Percentiles rank a stretch among this genome's conserved stretches.
These are phyloP conservation scores for Pseudogymnoascus sp. DNA, from an alignment of 2,329 filamentous ascomycete genomes.

Conservation along the genomic window DNA sequence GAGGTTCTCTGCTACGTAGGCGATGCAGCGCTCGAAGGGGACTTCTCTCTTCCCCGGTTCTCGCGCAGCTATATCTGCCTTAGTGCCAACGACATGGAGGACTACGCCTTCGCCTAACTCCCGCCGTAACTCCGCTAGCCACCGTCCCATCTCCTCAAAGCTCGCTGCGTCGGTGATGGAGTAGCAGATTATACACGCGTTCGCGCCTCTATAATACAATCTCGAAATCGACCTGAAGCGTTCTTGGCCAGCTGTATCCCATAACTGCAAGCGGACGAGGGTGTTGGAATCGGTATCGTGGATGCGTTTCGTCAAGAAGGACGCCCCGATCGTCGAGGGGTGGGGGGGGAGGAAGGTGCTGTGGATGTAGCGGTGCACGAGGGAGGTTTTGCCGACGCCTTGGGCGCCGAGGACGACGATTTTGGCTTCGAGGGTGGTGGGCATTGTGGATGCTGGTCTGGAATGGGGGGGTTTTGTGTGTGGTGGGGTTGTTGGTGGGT, in stretches of 20 bases:
- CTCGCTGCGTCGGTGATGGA: constrained; percentile 80
- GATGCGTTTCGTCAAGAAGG: constrained; percentile 71
- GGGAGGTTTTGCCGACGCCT: constrained; percentile 70
- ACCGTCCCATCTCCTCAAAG: constrained; percentile 86
- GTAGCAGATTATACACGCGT: constrained; percentile 90
- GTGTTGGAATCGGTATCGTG: constrained; percentile 79
- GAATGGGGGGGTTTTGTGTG: constrained; percentile 29
- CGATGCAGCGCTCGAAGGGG: constrained; percentile 90
- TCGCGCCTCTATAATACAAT: constrained; percentile 91
- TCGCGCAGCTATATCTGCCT: constrained; percentile 79
- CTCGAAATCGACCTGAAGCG: constrained; percentile 89
- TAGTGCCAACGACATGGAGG: constrained; percentile 90
- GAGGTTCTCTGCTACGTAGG: constrained; percentile 87
- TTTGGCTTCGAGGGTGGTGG: constrained; percentile 63
- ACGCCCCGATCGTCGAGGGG: constrained; percentile 65
- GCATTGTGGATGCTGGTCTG: constrained; percentile 24
- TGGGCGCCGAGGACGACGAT: constrained; percentile 74
- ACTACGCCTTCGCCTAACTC: constrained; percentile 70
- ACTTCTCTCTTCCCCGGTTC: constrained; percentile 74
- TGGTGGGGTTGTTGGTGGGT: constrained; percentile 19
- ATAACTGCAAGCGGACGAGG: constrained; percentile 84
- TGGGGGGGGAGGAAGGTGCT: constrained; percentile 15
- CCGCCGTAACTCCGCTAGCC: constrained; percentile 75
- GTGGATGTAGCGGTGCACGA: constrained; percentile 57
- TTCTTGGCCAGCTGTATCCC: constrained; percentile 95